Percentiles rank a stretch among this genome's conserved stretches.
These are phyloP conservation scores for Miscanthus sacchariflorus DNA, from an alignment of 202 grass and related monocot genomes.

Conservation along the genomic window DNA sequence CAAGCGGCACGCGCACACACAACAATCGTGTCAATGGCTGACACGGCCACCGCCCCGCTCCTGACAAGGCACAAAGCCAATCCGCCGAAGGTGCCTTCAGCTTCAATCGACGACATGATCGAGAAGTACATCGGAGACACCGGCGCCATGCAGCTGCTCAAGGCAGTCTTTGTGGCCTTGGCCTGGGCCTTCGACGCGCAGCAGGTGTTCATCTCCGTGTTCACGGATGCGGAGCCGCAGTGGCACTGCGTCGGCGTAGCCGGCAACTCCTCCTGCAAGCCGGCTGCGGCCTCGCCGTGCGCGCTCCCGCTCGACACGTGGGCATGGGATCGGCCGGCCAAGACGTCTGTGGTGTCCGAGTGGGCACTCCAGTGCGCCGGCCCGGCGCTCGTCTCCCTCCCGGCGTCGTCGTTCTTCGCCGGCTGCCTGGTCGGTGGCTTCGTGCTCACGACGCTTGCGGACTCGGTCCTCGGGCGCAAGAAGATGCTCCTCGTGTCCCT, in stretches of 20 bases:
- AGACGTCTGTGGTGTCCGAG: constrained; percentile 69
- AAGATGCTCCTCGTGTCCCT: constrained; percentile 67
- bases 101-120: constrained; percentile 60
- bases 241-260: constrained; percentile 56
- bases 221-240: constrained; percentile 68
- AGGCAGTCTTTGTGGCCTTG: constrained; percentile 53
- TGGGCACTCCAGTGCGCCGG: constrained; percentile 72
- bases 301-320: constrained; percentile 51
- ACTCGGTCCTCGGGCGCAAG: constrained; percentile 74
- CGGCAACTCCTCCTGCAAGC: constrained; percentile 12
- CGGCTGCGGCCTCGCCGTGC: constrained; percentile 45
- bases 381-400: constrained; percentile 64
- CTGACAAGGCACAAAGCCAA: constrained; percentile 24
- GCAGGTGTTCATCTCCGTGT: constrained; percentile 82
- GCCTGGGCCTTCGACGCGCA: constrained; percentile 74
- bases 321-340: constrained; percentile 61
- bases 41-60: constrained; percentile 42
- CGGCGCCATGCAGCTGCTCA: constrained; percentile 55
- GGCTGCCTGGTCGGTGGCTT: constrained; percentile 78
- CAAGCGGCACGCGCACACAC: not conserved
- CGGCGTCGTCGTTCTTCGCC: constrained; percentile 73
- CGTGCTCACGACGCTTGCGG: constrained; percentile 67
- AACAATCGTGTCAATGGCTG: constrained; percentile 18
- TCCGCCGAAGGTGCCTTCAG: constrained; percentile 7
- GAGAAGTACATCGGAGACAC: constrained; percentile 64